Evolutionary conservation across 345 rosid species (phyloP), one percentile per base, ranked within the genome.

Genomic region (Adansonia digitata): DNA sequence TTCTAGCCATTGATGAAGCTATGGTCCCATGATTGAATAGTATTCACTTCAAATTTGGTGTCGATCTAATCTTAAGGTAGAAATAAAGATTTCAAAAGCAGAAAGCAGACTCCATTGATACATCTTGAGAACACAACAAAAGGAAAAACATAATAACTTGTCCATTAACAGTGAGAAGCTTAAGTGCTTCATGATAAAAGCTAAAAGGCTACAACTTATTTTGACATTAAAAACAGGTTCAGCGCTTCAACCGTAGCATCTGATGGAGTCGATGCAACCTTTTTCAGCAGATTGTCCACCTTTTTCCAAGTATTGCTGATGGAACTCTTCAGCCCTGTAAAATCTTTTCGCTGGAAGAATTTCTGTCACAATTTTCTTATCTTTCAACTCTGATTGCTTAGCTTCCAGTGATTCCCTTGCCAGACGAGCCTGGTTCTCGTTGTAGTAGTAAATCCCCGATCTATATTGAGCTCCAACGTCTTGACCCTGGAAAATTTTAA

Each of bases 231-330:
- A 29, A 4, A 45, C n/a, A 26, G 14, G 5, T 7, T 20, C 57
- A 20, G 57, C 26, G 57, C 2, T 45, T 88, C 86, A 94, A 39
- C 98, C 98, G 39, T 95, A 95, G 90, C 99, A 95, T 74, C 88
- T 83, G 77, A 95, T 93, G 5, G 97, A 90, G 78, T 93, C 96
- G n/a, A 82, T 90, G 90, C 99, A 95, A 62, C 98, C 94, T 76
- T 95, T 93, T 37, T 76, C 86, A 71, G 89, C 14, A 64, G 99
- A 91, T 76, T 95, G 99, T 5, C 99, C 97, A 18, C 98, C 99
- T 75, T 93, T 95, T 4, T 84, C 88, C 35, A 95, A 91, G 75
- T 93, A 95, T 81, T 93, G 96, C 85, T 95, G 99, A 71, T 95
- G 98, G 76, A 91, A 82, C 43, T 90, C 97, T 82, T 95, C 99